Conservation (phyloP, 257 asterid species). For the Solanum etuberosum region DNA sequence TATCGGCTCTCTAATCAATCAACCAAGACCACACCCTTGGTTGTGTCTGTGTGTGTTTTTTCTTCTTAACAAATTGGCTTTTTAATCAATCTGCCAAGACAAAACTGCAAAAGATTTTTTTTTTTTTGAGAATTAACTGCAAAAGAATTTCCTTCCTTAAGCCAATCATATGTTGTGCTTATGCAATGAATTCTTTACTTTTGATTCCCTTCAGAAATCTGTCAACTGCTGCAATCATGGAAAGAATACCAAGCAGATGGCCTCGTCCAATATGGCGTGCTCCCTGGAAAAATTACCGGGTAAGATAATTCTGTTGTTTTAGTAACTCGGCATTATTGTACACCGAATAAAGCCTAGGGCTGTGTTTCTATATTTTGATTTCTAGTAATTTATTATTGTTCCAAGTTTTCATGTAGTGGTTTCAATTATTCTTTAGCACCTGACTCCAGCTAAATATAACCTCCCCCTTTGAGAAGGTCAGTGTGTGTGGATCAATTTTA, state of each 20-base stretch:
- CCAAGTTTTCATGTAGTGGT: background rate
- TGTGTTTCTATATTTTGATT: background rate
- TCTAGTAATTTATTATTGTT: background rate
- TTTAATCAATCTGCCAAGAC: background rate
- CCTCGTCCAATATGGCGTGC: slow-evolving; percentile 95
- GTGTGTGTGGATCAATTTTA: background rate
- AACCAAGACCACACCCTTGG: background rate
- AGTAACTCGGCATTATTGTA: background rate
- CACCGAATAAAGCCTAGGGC: background rate
- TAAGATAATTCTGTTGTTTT: slow-evolving; percentile 17
- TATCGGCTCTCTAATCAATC: background rate
- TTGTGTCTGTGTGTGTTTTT: background rate
- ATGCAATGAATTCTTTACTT: background rate
- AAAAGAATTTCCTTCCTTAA: background rate
- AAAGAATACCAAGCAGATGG: slow-evolving; percentile 97
- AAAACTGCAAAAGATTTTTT: background rate
- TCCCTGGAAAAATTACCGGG: slow-evolving; percentile 98
- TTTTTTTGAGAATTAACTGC: background rate
- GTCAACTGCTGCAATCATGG: slow-evolving; percentile 97
- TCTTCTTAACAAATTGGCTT: background rate
- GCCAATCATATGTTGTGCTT: background rate
- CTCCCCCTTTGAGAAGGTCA: background rate
- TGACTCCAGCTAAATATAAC: background rate
- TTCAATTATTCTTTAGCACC: background rate
- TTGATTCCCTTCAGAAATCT: slow-evolving; percentile 40